Base-by-base conservation (phyloP, 305 asterid genomes). In the Ajuga reptans region DNA sequence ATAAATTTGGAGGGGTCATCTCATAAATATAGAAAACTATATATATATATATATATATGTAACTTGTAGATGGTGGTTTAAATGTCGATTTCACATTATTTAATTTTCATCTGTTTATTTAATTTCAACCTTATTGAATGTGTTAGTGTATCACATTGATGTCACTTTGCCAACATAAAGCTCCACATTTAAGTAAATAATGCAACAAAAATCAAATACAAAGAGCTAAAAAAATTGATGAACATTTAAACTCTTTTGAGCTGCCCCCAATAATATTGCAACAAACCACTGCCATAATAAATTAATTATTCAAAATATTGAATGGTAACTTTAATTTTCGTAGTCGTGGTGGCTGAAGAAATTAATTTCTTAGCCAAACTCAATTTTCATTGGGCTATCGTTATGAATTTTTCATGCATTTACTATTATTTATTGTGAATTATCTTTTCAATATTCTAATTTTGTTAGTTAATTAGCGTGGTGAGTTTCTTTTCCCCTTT, bases 261-360 rank as follows among this genome's bases (percentile, higher is more conserved):
- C 65, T 54, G 36, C 55, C 69, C 68, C 16, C 69, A 66, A 63
- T 82, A 76, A 64, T 55, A 55, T 63, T 72, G 72, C 79, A 82
- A 70, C 80, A 75, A 72, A 74, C 77, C 52, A 55, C 78, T 82
- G 76, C 46, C 71, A 46, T 59, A 62, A 41, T 51, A 60, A 64
- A 66, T 17, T 72, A 36, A 69, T 72, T 46, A 56, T 56, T 73
- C 78, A 71, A 66, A 72, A 69, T 46, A 51, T 68, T 64, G 6
- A 64, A 57, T 59, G 63, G 18, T 31, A 64, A 55, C 50, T 60
- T 60, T 64, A 69, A 36, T 66, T 67, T 57, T 56, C 39, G 59
- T 39, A 41, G 42, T 63, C 18, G 6, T 15, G 72, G 65, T 74
- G 74, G 78, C 71, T 69, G 12, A 3, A 52, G 12, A 52, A 72